Base-by-base conservation (phyloP, 2,329 filamentous ascomycete species). In the Saccharata proteae region DNA sequence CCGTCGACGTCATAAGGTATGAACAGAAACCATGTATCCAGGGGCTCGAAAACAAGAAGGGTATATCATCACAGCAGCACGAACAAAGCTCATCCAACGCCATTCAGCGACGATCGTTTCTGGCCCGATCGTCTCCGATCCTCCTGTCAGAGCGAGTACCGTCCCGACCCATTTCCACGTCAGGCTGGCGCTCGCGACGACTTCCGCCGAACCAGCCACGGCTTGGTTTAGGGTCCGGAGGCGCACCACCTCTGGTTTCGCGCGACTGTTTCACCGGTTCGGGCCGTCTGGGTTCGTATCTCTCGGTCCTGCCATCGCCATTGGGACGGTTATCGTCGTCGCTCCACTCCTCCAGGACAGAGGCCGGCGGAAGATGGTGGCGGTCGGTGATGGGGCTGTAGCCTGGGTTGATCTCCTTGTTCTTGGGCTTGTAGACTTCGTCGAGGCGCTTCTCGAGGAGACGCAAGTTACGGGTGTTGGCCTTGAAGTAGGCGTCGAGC, bases 381-480 rank as follows among this genome's bases (percentile, higher is more conserved):
- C 20, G 8, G 20, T 22, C 20, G 20, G 8, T 22, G 20, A n/a
- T n/a, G 20, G 20, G n/a, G 20, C 8, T 22, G 20, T n/a, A 8
- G 8, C n/a, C 20, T 22, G 8, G 20, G 8, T 22, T 22, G 8
- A 22, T 8, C 20, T 22, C 13, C 24, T n/a, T 26, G 7, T 15
- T 13, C 24, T 15, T 9, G 2, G 62, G 61, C 45, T 71, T 69
- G 37, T 80, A 80, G 49, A 77, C 74, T 40, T 75, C 63, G 26
- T 80, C 70, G 32, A 90, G 64, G 42, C 78, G 65, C 27, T 73
- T 59, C 48, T 83, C 79, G 11, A 83, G 61, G 2, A 82, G 53
- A 20, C 78, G 67, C 4, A 80, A 74, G 44, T 88, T 90, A 45
- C 74, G 74, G 13, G 77, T 82, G 47, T 88, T 90, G 49, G 76